Evolutionary conservation across 495 filamentous ascomycete genomes (phyloP), one percentile per base, ranked within the genome.

Genomic region (Penicillium riverlandense): DNA sequence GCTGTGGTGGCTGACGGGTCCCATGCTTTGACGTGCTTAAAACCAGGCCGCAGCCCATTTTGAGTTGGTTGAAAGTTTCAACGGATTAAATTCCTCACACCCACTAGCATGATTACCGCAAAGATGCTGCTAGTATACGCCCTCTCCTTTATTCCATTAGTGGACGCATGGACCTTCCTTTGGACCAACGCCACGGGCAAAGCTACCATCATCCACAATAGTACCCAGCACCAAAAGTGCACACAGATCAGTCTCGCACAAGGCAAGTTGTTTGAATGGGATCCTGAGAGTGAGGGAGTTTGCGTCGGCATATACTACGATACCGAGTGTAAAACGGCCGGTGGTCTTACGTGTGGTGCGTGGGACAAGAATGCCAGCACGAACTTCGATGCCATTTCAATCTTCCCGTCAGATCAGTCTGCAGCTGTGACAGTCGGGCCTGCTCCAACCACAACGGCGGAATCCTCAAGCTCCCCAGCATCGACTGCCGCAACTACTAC

Each of bases 251-350:
- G 43, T n/a, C 39, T 50, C 4, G 43, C 43, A 4, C 16, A 45
- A 9, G 47, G 36, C 2, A 43, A 47, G 12, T 15, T 29, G 1
- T 57, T 53, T 15, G 42, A 46, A 9, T 57, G 47, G 50, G 54
- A 57, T 33, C 54, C 54, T 0, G 50, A 57, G 31, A 40, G 35
- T 2, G 28, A 22, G 1, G 15, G 43, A 29, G 40, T 50, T 11
- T 57, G 54, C 8, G 38, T 57, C 32, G 53, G 50, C 7, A 53
- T 57, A 28, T 57, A 53, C 35, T 49, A 52, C 38, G 54, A 57
- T 29, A 35, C 22, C 12, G 16, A 12, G 0, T 54, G 51, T 27
- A 14, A 14, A 6, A 47, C 32, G 4, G 29, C 40, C 27, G 51
- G 40, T 0, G 51, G 51, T 12, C 38, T 44, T 11, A 41, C 44